Conservation (phyloP, 164 flowering plant genomes). For the Pachysandra terminalis region DNA sequence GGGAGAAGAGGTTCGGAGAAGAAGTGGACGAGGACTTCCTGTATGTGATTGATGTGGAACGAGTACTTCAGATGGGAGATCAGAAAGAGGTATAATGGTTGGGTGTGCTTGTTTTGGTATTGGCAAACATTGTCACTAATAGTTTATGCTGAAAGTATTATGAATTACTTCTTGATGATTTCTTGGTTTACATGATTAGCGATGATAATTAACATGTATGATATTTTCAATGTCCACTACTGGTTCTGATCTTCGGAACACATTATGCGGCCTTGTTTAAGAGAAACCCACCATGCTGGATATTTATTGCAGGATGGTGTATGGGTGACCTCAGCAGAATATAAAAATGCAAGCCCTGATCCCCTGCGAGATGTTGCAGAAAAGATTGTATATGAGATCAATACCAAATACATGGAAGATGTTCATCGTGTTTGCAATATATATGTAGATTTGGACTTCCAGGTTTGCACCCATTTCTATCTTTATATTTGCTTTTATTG, state of each 20-base stretch:
- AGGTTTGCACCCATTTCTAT: conserved; percentile 38
- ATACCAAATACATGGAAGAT: conserved; percentile 66
- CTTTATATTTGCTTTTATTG: neutral
- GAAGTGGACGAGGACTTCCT: conserved; percentile 56
- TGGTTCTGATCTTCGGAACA: neutral
- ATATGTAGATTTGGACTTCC: conserved; percentile 59
- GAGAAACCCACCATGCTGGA: conserved; percentile 4
- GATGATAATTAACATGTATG: neutral
- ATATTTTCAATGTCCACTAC: neutral
- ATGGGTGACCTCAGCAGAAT: conserved; percentile 66
- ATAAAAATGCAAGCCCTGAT: conserved; percentile 70
- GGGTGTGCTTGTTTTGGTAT: neutral
- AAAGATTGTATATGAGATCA: conserved; percentile 65
- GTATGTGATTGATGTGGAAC: conserved; percentile 53
- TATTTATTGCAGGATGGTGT: conserved; percentile 48
- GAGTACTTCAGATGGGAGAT: conserved; percentile 71
- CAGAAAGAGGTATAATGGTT: conserved; percentile 57
- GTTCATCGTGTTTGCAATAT: conserved; percentile 73
- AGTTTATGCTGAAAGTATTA: neutral
- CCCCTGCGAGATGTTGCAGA: conserved; percentile 82
- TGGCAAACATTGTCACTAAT: neutral
- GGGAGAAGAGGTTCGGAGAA: conserved; percentile 74
- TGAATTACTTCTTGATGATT: neutral
- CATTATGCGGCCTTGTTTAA: neutral
- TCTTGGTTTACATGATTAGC: neutral